Conservation (phyloP, 306 rosid genomes). For the Fragaria vesca region DNA sequence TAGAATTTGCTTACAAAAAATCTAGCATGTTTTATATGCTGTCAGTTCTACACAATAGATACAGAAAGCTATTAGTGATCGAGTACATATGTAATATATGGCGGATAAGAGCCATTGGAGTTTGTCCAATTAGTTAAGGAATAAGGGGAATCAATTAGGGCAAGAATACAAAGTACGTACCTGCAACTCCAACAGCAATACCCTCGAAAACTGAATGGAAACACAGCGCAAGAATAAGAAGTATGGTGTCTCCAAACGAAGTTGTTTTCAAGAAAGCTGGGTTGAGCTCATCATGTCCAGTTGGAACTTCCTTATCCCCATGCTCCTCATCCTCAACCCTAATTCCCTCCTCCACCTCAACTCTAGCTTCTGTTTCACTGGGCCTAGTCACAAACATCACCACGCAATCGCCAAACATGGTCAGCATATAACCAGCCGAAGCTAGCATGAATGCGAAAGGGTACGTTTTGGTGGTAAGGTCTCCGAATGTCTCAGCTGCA, state of each 20-base stretch:
- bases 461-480: constrained; percentile 54
- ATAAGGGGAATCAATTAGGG: too few species aligned
- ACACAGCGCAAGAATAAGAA: constrained; percentile 71
- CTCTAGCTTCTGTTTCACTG: constrained; percentile 36
- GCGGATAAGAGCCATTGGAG: too few species aligned
- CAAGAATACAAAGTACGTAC: constrained; percentile 14
- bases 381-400: constrained; percentile 32
- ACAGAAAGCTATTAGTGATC: too few species aligned
- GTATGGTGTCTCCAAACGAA: constrained; percentile 57
- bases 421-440: constrained; percentile 53
- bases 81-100: too few species aligned
- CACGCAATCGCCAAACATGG: constrained; percentile 66
- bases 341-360: constrained; percentile 47
- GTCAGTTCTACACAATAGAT: neutral
- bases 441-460: constrained; percentile 84
- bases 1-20: too few species aligned
- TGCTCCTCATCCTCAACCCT: constrained; percentile 17
- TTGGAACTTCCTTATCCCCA: neutral
- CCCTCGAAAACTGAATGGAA: constrained; percentile 83
- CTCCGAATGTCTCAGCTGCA: constrained; percentile 36
- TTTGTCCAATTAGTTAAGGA: too few species aligned
- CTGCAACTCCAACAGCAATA: constrained; percentile 79
- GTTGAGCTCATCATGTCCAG: constrained; percentile 1
- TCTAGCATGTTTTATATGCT: too few species aligned
- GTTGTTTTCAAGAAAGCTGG: constrained; percentile 48